A percentile compares a stretch with the other conserved stretches of the same genome.
phyloP scores from a whole-genome alignment of 1,284 basidiomycete genomes.

The Jaminaea rosea region DNA sequence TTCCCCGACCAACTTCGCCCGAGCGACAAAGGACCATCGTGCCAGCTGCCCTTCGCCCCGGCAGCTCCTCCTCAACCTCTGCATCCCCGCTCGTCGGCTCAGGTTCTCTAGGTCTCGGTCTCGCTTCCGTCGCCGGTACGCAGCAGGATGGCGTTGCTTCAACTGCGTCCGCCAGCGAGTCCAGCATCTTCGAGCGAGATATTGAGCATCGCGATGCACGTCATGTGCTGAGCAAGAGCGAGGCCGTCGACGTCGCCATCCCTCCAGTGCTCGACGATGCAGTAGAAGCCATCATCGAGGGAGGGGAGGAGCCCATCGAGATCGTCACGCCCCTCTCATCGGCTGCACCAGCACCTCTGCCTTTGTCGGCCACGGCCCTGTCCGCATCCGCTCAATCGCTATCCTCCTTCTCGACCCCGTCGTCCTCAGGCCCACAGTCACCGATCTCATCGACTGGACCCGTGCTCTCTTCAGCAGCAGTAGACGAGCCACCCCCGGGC shows the following conservation, averaged over 20 bases:
- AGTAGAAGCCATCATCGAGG: constrained; percentile 38
- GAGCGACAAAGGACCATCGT: not conserved
- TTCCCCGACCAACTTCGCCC: not conserved
- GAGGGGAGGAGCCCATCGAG: constrained; percentile 31
- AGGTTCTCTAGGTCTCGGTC: not conserved
- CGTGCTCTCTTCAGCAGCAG: not conserved
- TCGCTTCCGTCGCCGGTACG: constrained; percentile 2
- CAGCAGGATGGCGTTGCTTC: not conserved
- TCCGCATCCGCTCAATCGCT: constrained; percentile 15
- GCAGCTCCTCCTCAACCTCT: constrained; percentile 1
- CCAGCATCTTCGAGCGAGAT: constrained; percentile 42
- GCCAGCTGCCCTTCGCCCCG: not conserved
- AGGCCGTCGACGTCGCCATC: constrained; percentile 42
- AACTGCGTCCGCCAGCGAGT: constrained; percentile 7
- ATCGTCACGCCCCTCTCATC: constrained; percentile 29
- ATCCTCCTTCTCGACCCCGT: not conserved
- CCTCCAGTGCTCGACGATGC: constrained; percentile 42
- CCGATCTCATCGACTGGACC: not conserved
- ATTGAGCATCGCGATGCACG: constrained; percentile 38
- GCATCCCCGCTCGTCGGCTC: not conserved
- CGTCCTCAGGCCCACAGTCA: not conserved
- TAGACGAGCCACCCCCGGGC: constrained; percentile 29
- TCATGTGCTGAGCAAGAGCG: constrained; percentile 33
- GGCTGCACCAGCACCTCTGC: constrained; percentile 20
- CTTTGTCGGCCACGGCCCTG: constrained; percentile 26